These are phyloP conservation scores for Cryptococcus sp. DNA, from an alignment of 1,284 basidiomycete species.

Conservation along the genomic window DNA sequence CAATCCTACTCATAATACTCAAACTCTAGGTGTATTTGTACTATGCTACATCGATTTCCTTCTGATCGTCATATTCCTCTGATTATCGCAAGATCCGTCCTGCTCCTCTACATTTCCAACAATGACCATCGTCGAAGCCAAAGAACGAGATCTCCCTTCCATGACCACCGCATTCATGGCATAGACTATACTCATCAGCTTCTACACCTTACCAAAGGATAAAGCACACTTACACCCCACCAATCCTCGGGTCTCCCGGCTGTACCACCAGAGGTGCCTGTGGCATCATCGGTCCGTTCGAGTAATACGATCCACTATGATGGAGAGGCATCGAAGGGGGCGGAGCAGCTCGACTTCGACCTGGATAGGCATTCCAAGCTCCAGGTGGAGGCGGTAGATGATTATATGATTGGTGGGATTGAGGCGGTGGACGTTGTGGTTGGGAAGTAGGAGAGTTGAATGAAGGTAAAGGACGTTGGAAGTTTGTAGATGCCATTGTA, in stretches of 20 bases:
- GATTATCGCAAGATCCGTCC: constrained; percentile 30
- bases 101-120: constrained; percentile 30
- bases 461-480: constrained; percentile 36
- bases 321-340: constrained; percentile 9
- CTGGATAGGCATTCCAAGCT: constrained; percentile 28
- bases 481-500: constrained; percentile 29
- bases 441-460: neutral
- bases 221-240: constrained; percentile 30
- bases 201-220: neutral
- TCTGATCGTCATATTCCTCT: neutral
- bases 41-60: neutral
- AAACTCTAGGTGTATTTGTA: too few relatives aligned
- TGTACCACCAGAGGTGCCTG: constrained; percentile 31
- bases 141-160: constrained; percentile 34
- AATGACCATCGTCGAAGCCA: constrained; percentile 38
- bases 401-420: constrained; percentile 5
- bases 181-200: constrained; percentile 19
- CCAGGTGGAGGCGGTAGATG: constrained; percentile 20
- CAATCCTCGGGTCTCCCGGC: constrained; percentile 44
- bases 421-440: neutral
- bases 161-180: constrained; percentile 33
- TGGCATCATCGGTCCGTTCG: constrained; percentile 12
- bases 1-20: too few relatives aligned
- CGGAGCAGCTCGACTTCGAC: constrained; percentile 14
- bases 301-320: constrained; percentile 9